A percentile compares a stretch with the other conserved stretches of the same genome.
These are phyloP conservation scores for Diospyros lotus DNA, from an alignment of 148 eudicot genomes.

Conservation along the genomic window DNA sequence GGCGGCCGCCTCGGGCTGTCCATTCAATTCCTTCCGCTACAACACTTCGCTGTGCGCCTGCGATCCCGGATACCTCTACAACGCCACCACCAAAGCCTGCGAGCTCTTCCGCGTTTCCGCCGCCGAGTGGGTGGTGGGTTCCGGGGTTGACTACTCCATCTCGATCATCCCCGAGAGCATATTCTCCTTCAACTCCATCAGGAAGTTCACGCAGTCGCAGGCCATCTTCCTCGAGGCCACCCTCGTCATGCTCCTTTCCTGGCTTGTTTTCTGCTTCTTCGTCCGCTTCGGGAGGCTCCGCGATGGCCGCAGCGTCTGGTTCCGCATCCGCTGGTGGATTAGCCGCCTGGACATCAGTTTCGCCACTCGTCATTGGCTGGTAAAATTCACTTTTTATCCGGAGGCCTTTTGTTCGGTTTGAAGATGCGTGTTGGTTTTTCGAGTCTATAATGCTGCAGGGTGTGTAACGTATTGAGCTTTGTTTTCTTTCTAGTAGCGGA, in stretches of 20 bases:
- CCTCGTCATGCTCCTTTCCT: slow-evolving; percentile 40
- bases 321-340: slow-evolving; percentile 86
- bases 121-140: slow-evolving; percentile 31
- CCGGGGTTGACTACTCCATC: slow-evolving; percentile 62
- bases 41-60: slow-evolving; percentile 71
- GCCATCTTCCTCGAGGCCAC: slow-evolving; percentile 81
- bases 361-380: slow-evolving; percentile 95
- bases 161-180: slow-evolving; percentile 51
- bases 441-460: too few species aligned
- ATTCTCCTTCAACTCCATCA: slow-evolving; percentile 64
- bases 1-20: slow-evolving; percentile 20
- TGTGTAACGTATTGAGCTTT: too few species aligned
- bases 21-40: slow-evolving; percentile 46
- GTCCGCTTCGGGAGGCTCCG: slow-evolving; percentile 54
- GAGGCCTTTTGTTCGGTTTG: background rate
- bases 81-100: slow-evolving; percentile 40
- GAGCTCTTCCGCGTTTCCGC: slow-evolving; percentile 28
- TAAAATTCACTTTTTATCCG: slow-evolving; percentile 7
- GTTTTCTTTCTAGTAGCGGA: too few species aligned
- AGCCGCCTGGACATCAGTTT: slow-evolving; percentile 78
- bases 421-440: too few species aligned
- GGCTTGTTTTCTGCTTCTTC: slow-evolving; percentile 62
- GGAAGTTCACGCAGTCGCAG: slow-evolving; percentile 77
- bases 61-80: slow-evolving; percentile 61
- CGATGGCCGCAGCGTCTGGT: slow-evolving; percentile 64